A percentile compares a stretch with the other conserved stretches of the same genome.
phyloP scores from a whole-genome alignment of 306 rosid species.

The Canavalia ensiformis region DNA sequence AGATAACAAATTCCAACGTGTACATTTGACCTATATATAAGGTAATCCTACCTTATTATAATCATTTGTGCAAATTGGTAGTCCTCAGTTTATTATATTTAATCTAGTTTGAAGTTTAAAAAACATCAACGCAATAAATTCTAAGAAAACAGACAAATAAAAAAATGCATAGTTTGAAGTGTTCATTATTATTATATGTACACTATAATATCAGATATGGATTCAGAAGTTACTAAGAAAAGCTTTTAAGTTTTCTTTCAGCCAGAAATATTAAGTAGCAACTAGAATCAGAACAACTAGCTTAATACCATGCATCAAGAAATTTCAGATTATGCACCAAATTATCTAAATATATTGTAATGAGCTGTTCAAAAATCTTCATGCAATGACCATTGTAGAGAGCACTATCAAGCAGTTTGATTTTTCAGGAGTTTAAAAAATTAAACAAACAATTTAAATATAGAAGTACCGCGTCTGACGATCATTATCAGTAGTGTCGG shows the following conservation, averaged over 20 bases:
- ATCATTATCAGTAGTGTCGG: conserved; percentile 99
- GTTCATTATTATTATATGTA: not conserved
- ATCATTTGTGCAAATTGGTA: conserved; percentile 14
- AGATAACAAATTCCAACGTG: conserved; percentile 1
- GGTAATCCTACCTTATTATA: not conserved
- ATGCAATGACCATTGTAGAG: conserved; percentile 31
- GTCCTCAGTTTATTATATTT: conserved; percentile 21
- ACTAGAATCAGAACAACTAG: conserved; percentile 15
- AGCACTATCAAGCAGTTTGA: conserved; percentile 22
- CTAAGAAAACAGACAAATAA: not conserved
- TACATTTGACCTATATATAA: not conserved
- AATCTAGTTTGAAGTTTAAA: conserved; percentile 16
- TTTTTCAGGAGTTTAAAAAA: conserved; percentile 5
- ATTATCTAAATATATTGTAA: not conserved
- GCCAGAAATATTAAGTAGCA: conserved; percentile 11
- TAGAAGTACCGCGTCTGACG: conserved; percentile 88
- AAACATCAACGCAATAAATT: conserved; percentile 19
- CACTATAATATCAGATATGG: not conserved
- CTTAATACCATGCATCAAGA: conserved; percentile 4
- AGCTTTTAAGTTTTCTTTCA: not conserved
- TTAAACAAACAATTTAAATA: conserved; percentile 18
- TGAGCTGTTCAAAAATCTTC: conserved; percentile 16
- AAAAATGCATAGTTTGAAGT: not conserved
- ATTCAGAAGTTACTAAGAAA: not conserved
- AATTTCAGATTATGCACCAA: conserved; percentile 22